Percentiles rank a stretch among this genome's conserved stretches.
Conservation (phyloP, 257 asterid species). For the Scutellaria baicalensis region DNA sequence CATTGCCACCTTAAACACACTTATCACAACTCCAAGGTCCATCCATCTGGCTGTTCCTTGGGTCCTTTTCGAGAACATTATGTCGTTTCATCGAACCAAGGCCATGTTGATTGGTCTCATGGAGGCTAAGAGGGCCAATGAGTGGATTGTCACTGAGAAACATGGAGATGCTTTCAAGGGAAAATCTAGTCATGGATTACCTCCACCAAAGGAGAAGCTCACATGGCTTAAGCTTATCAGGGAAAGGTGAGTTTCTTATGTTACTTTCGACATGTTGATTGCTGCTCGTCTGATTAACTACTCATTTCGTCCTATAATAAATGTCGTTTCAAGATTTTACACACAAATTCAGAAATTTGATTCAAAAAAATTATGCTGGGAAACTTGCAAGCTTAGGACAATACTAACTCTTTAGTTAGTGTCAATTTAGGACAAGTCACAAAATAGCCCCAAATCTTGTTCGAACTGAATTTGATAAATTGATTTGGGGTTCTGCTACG, state of each 20-base stretch:
- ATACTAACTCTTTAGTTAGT: no score
- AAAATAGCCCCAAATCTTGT: no score
- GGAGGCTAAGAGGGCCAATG: slow-evolving; percentile 52
- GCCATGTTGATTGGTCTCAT: slow-evolving; percentile 53
- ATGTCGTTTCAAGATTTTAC: background rate
- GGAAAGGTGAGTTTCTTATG: slow-evolving; percentile 30
- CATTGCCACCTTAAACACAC: slow-evolving; percentile 50
- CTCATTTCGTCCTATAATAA: background rate
- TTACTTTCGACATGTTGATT: background rate
- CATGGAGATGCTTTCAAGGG: slow-evolving; percentile 48
- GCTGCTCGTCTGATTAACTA: background rate
- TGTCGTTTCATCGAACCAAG: slow-evolving; percentile 70
- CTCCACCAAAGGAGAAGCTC: slow-evolving; percentile 15
- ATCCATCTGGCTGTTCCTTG: slow-evolving; percentile 56
- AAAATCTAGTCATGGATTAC: slow-evolving; percentile 23
- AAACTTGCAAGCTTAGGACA: no score
- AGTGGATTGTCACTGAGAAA: slow-evolving; percentile 86
- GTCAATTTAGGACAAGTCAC: no score
- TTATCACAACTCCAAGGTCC: slow-evolving; percentile 69
- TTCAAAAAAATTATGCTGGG: no score
- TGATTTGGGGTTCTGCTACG: no score
- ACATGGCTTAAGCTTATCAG: slow-evolving; percentile 21
- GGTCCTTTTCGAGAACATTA: slow-evolving; percentile 75
- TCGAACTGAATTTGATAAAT: no score
- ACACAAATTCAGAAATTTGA: background rate